These are phyloP conservation scores for Blastocystis hominis DNA, from an alignment of 352 stramenopile genomes.

Conservation along the genomic window DNA sequence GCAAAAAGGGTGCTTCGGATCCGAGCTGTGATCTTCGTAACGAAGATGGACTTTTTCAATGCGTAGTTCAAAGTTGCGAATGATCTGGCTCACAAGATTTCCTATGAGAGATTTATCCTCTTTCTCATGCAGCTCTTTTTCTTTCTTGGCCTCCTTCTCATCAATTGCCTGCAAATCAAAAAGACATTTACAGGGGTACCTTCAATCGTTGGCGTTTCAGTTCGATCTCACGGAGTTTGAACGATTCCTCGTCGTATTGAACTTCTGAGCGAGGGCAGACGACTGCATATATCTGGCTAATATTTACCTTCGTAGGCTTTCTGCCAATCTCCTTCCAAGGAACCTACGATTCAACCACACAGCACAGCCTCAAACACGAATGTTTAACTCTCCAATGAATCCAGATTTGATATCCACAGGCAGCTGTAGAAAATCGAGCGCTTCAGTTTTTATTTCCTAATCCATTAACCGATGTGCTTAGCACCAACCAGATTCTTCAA, in stretches of 20 bases:
- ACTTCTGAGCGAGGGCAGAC: slow-evolving; percentile 50
- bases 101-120: slow-evolving; percentile 36
- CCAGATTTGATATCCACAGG: slow-evolving; percentile 57
- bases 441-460: slow-evolving; percentile 58
- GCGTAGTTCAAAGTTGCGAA: slow-evolving; percentile 30
- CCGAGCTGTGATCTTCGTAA: slow-evolving; percentile 58
- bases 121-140: slow-evolving; percentile 51
- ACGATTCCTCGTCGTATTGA: slow-evolving; percentile 37
- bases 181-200: background rate
- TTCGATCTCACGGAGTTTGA: background rate
- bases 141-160: slow-evolving; percentile 44
- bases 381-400: slow-evolving; percentile 45
- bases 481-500: slow-evolving; percentile 5
- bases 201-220: slow-evolving; percentile 52
- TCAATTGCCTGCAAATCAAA: slow-evolving; percentile 43
- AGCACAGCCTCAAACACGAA: background rate
- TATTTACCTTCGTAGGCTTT: slow-evolving; percentile 38
- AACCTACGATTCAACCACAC: slow-evolving; percentile 12
- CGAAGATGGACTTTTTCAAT: slow-evolving; percentile 41
- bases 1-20: slow-evolving; percentile 48
- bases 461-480: background rate
- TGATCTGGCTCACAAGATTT: slow-evolving; percentile 44
- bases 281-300: slow-evolving; percentile 43
- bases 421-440: slow-evolving; percentile 56
- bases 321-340: slow-evolving; percentile 53